Base-by-base conservation (phyloP, 202 grass and related monocot genomes). In the Musa balbisiana region DNA sequence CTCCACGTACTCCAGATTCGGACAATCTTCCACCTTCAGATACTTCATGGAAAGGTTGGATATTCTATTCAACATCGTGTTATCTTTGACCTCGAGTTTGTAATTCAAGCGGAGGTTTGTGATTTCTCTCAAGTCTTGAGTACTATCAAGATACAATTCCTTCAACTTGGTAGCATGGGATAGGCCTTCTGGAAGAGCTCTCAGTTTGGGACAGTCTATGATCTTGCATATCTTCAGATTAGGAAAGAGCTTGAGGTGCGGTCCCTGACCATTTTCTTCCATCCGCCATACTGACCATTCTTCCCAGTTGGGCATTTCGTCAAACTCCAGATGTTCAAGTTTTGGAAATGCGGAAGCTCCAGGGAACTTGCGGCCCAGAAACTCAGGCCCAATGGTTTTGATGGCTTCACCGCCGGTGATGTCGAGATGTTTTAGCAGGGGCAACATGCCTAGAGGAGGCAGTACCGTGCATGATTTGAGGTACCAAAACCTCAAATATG, bases 121-220 rank as follows among this genome's bases (percentile, higher is more conserved):
- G 71, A 96, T 88, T 80, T 92, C 89, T 12, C 76, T 92, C 16
- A 96, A 81, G 81, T 79, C 71, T 72, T 92, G 67, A 26, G 87
- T 84, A 60, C 87, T 83, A 55, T 87, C 87, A 2, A 96, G 62
- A 55, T 24, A 81, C 71, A 92, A 83, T 25, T 80, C 77, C 17
- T 75, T 23, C 25, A 96, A 55, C 5, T 71, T 71, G 23, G 64
- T 49, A 8, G 78, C 75, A 19, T 83, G 80, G 52, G 79, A 83
- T 12, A 96, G 79, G 59, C 81, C 92, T 80, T 92, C 80, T 15
- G 92, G 92, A 49, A 96, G 87, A 84, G 76, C 80, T 96, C 78
- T 96, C 67, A 96, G 81, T 79, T 92, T 90, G 21, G 85, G 82
- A 65, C 92, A 96, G 11, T 82, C 77, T 74, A 79, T 69, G 84